These are phyloP conservation scores for Collariella sp. DNA, from an alignment of 495 filamentous ascomycete genomes.

Conservation along the genomic window DNA sequence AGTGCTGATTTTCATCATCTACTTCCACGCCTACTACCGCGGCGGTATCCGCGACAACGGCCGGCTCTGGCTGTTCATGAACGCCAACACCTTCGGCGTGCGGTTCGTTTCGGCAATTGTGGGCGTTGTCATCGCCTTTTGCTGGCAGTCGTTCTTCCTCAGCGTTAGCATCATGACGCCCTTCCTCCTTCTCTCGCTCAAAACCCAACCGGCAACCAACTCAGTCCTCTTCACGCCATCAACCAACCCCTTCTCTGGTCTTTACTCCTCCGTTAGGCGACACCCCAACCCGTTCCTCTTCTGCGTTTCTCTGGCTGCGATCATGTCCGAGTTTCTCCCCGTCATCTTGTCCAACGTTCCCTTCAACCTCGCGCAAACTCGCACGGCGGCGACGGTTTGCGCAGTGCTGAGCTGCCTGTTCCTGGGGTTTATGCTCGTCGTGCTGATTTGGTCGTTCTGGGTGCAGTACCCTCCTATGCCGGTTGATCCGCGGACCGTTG, in stretches of 20 bases:
- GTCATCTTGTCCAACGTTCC: slow-evolving; percentile 30
- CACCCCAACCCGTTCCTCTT: slow-evolving; percentile 20
- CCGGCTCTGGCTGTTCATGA: slow-evolving; percentile 24
- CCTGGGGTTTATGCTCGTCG: slow-evolving; percentile 18
- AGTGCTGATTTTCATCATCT: slow-evolving; percentile 24
- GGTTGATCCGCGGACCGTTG: slow-evolving; percentile 27
- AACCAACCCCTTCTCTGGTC: slow-evolving; percentile 29
- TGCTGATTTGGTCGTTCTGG: slow-evolving; percentile 21
- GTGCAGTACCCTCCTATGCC: slow-evolving; percentile 30
- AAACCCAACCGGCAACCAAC: slow-evolving; percentile 13
- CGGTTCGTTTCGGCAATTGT: slow-evolving; percentile 28
- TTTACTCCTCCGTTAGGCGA: slow-evolving; percentile 18
- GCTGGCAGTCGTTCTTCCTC: slow-evolving; percentile 29
- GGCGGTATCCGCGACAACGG: slow-evolving; percentile 19
- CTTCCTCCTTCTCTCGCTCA: slow-evolving; percentile 19
- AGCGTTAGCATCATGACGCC: slow-evolving; percentile 27
- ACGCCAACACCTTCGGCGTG: slow-evolving; percentile 28
- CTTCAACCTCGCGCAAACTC: slow-evolving; percentile 26
- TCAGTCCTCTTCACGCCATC: slow-evolving; percentile 24
- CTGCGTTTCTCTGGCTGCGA: slow-evolving; percentile 17
- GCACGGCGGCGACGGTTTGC: slow-evolving; percentile 20
- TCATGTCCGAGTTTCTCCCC: slow-evolving; percentile 28
- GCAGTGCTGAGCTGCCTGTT: slow-evolving; percentile 16
- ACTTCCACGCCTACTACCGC: slow-evolving; percentile 28
- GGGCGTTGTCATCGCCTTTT: slow-evolving; percentile 27